Base-by-base conservation (phyloP, 331 rosid species). In the Malus hybrid region DNA sequence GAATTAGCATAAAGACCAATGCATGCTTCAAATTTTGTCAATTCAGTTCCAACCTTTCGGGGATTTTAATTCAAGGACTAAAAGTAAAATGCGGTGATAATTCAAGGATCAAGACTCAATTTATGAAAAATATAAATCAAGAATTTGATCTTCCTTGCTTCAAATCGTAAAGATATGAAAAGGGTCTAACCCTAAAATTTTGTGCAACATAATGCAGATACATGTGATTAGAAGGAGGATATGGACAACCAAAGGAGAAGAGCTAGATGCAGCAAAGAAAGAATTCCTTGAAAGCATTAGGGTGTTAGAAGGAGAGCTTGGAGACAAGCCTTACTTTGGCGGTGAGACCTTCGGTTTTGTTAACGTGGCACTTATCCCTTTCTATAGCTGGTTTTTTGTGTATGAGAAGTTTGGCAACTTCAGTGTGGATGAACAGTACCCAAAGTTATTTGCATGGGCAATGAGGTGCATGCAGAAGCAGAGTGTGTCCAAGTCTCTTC, bases 301-400 rank as follows among this genome's bases (percentile, higher is more conserved):
- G 44, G 11, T 36, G 44, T 36, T 36, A 36, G 44, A 36, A 36
- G 44, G 44, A 36, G 11, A 36, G 44, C 56, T 85, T 18, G 89
- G 86, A 36, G 79, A 85, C 22, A 77, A 77, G 75, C 5, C 77
- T 29, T 82, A 74, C 61, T 48, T 69, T 24, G 73, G 73, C 8
- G 18, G 61, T 6, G 61, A 69, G 28, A 48, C 22, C 73, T 7
- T 86, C 29, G 84, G 87, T 5, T 78, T 36, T 29, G 82, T 83
- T 39, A 86, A 86, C 24, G 26, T 86, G n/a, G 66, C 81, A 64
- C 70, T 80, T 26, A 34, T 86, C 28, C 87, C 87, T 65, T 78
- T 57, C 73, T 78, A 72, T 48, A 36, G 22, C 53, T 68, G 81
- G 77, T 60, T 82, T 18, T 50, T 74, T 34, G 65, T 9, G 32